phyloP scores from a whole-genome alignment of 148 eudicot genomes.

The Camellia granthamiana region DNA sequence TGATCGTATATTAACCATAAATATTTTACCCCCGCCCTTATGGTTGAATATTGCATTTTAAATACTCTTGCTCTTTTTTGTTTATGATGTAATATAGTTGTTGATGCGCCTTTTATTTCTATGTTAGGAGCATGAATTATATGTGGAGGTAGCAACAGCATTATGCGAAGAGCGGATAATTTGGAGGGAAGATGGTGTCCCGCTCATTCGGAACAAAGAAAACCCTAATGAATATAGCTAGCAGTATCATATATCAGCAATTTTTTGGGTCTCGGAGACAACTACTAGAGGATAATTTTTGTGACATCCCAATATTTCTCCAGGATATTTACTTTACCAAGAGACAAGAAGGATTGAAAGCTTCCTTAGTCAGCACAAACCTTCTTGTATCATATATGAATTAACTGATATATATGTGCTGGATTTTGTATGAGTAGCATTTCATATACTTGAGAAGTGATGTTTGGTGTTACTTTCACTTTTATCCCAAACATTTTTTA shows the following conservation, averaged over 20 bases:
- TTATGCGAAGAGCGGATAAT: slow-evolving; percentile 71
- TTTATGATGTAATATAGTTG: background rate
- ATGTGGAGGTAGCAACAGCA: slow-evolving; percentile 76
- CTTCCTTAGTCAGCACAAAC: background rate
- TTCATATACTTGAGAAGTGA: background rate
- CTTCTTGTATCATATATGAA: background rate
- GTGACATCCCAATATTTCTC: slow-evolving; percentile 1
- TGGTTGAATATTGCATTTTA: background rate
- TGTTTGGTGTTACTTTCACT: background rate
- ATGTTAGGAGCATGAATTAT: slow-evolving; percentile 69
- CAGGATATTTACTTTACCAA: background rate
- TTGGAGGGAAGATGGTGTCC: slow-evolving; percentile 94
- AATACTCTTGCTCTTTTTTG: background rate
- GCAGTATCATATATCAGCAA: background rate
- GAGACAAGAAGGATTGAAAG: background rate
- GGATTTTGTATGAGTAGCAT: background rate
- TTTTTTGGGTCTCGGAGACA: too few species aligned
- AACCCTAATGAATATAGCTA: slow-evolving; percentile 49
- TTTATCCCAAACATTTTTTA: too few species aligned
- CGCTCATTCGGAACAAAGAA: slow-evolving; percentile 64
- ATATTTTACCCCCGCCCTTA: background rate
- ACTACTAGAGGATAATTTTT: background rate
- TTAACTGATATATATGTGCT: too few species aligned
- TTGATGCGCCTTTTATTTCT: background rate
- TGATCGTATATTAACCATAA: background rate